phyloP scores from a whole-genome alignment of 768 basidiomycete genomes.

The Phlebiopsis gigantea region DNA sequence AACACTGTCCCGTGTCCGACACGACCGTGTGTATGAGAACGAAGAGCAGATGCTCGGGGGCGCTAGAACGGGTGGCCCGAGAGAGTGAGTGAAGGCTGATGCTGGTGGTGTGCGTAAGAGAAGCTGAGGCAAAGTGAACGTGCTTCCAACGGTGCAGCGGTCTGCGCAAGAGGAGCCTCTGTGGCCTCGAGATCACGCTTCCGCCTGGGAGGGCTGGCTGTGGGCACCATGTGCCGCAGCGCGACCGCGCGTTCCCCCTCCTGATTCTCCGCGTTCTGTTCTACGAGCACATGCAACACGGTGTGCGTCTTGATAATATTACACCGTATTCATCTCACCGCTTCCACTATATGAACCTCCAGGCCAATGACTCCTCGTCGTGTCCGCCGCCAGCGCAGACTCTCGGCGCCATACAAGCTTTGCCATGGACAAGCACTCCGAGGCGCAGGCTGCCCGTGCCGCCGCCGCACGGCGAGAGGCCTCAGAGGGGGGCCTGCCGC shows the following conservation, averaged over 20 bases:
- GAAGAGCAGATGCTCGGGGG: slow-evolving; percentile 1
- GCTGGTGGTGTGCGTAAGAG: neutral
- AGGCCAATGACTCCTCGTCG: neutral
- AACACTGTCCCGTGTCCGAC: neutral
- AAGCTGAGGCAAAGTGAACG: slow-evolving; percentile 6
- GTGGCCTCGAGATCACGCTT: slow-evolving; percentile 12
- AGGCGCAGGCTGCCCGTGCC: slow-evolving; percentile 8
- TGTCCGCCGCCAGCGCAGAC: neutral
- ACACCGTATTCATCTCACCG: slow-evolving; percentile 12
- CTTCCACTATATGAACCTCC: slow-evolving; percentile 4
- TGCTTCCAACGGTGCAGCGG: slow-evolving; percentile 12
- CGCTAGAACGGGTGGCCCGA: slow-evolving; percentile 8
- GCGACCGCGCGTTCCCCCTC: slow-evolving; percentile 12
- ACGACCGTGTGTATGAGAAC: slow-evolving; percentile 12
- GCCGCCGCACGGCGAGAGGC: neutral
- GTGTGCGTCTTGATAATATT: slow-evolving; percentile 16
- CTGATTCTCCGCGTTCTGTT: slow-evolving; percentile 13
- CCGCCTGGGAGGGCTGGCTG: slow-evolving; percentile 4
- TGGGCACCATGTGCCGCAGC: slow-evolving; percentile 12
- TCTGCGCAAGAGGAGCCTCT: slow-evolving; percentile 3
- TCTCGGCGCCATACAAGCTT: neutral
- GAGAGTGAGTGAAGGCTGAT: neutral
- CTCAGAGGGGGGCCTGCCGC: neutral
- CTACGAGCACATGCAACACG: slow-evolving; percentile 16
- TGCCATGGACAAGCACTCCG: slow-evolving; percentile 13